Base-by-base conservation (phyloP, 345 rosid species). In the Eucalyptus grandis region DNA sequence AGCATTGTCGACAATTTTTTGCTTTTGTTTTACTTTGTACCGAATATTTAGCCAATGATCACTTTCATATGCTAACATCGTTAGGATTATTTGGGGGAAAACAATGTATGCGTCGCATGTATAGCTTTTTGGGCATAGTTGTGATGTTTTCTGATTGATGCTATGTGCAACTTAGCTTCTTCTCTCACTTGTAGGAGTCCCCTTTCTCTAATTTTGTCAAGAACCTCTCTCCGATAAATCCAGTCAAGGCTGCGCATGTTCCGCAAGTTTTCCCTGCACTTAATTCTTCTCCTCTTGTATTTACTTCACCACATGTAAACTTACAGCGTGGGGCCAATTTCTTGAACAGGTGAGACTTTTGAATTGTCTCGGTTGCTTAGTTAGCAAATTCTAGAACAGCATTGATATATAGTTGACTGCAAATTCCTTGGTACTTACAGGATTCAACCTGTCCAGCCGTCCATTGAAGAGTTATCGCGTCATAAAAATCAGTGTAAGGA, bases 251-350 rank as follows among this genome's bases (percentile, higher is more conserved):
- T 80, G 89, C 87, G 8, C 90, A 86, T 88, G 90, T 89, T 43
- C 89, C 90, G 16, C 93, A 91, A 81, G 93, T 91, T 37, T 90
- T 92, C 85, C 40, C 86, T 69, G 93, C 91, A 58, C 88, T 94
- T 81, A 93, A 87, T 93, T 94, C 94, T 69, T 93, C 95, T 40
- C 95, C 97, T 86, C 89, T 93, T 53, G 93, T 92, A 14, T 94
- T 93, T 88, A 91, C 94, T 14, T 92, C 95, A 19, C 95, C 95
- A 7, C 93, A 83, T 46, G 86, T 87, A 51, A 86, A 89, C 89
- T 69, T 91, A 15, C 89, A 89, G 22, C 88, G 87, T 15, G 91
- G 88, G 88, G 88, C 93, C 47, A 86, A 89, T 89, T 86, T 87
- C 85, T 30, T 87, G 88, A 90, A 80, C 87, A 93, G 97, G 94